Conservation (phyloP, 2,329 filamentous ascomycete genomes). For the Talaromyces verruculosus region DNA sequence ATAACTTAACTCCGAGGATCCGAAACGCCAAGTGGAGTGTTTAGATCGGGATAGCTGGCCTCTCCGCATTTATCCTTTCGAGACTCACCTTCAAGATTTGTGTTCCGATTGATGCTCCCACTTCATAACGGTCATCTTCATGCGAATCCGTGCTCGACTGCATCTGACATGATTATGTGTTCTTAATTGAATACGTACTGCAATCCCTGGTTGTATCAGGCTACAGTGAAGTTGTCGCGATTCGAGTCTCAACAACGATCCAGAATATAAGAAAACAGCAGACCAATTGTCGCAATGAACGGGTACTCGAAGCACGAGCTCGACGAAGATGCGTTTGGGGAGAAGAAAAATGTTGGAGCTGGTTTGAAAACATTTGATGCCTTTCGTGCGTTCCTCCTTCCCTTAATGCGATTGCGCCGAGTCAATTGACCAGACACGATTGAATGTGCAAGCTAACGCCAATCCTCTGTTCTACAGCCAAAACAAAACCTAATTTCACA, state of each 20-base stretch:
- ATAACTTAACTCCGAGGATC: constrained; percentile 4
- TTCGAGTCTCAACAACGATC: constrained; percentile 3
- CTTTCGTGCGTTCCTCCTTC: constrained; percentile 69
- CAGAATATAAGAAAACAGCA: not conserved
- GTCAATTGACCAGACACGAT: not conserved
- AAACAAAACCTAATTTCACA: constrained; percentile 92
- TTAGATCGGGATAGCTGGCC: constrained; percentile 22
- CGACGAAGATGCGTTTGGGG: constrained; percentile 77
- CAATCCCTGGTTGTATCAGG: constrained; percentile 29
- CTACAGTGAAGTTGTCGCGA: constrained; percentile 22
- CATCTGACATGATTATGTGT: constrained; percentile 5
- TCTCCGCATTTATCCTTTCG: constrained; percentile 20
- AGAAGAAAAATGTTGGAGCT: constrained; percentile 59
- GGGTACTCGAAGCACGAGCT: constrained; percentile 69
- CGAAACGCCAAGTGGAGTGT: constrained; percentile 7
- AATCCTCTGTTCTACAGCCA: constrained; percentile 60
- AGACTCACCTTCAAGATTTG: not conserved
- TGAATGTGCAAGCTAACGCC: not conserved
- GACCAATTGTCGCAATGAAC: constrained; percentile 61
- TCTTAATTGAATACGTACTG: constrained; percentile 14
- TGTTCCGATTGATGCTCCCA: not conserved
- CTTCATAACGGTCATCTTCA: not conserved
- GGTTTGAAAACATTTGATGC: constrained; percentile 85
- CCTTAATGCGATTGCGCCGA: not conserved
- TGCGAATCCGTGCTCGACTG: not conserved